Evolutionary conservation across 1,284 basidiomycete genomes (phyloP), one percentile per base, ranked within the genome.

Genomic region (Cryptococcus depauperatus): DNA sequence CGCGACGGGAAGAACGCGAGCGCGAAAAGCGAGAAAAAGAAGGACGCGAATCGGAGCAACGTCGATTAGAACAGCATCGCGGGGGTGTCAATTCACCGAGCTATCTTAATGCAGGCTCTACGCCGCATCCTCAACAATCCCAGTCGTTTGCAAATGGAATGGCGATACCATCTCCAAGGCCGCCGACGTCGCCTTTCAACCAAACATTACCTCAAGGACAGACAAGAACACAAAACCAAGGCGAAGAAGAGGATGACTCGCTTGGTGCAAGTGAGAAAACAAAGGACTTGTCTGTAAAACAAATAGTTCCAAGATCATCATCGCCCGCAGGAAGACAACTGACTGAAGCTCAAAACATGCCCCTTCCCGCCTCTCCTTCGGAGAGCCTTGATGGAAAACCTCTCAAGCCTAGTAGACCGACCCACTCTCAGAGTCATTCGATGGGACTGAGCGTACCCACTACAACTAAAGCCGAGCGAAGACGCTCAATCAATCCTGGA

Each of bases 401-500:
- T 41, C 9, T 41, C 47, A 34, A 38, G 35, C 23, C 35, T 35
- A 16, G 29, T 16, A 13, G 23, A 23, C 44, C 38, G 26, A 23
- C 13, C 28, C 39, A 22, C 40, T 25, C 35, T 16, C 37, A 45
- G 25, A 48, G 33, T 30, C 26, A 37, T 22, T 4, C 29, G 3
- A 44, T 59, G 3, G 66, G 66, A 1, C 51, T 72, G 22, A 58
- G 58, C 34, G 64, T 69, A 4, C 64, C 67, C 2, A 57, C 54
- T 2, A 57, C 59, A 1, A 52, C 49, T 27, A 65, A 63, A 48
- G 66, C 68, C 0, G 68, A 68, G 13, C 54, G 59, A 28, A 47
- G 71, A 34, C 44, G 68, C 22, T 72, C 70, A 0, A 73, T 73
- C 59, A 73, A 72, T 47, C 71, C 71, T 0, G 65, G 55, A 9